Conservation (phyloP, 23 red algal species). For the Pyropia yezoensis region DNA sequence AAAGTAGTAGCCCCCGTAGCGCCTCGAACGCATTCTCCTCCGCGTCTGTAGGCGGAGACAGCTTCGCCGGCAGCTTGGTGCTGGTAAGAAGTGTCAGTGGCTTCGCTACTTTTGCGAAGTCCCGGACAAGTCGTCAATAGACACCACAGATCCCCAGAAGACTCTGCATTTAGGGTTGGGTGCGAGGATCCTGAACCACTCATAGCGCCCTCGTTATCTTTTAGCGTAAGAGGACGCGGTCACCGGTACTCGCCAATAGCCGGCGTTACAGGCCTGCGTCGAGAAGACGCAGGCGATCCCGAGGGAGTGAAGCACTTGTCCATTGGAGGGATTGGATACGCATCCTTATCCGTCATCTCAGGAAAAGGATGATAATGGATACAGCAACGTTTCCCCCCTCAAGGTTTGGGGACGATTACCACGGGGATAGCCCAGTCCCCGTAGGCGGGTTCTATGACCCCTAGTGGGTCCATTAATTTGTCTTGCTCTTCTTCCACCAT, state of each 20-base stretch:
- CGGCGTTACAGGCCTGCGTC: slow-evolving; percentile 5
- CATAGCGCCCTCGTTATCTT: too few species aligned
- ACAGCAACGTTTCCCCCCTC: too few species aligned
- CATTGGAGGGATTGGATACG: slow-evolving; percentile 24
- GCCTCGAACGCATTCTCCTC: slow-evolving; percentile 9
- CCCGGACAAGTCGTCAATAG: slow-evolving; percentile 10
- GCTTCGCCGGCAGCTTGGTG: neutral
- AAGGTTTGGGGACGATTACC: too few species aligned
- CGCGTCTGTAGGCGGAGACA: neutral
- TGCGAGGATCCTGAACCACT: slow-evolving; percentile 6
- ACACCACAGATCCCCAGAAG: slow-evolving; percentile 3
- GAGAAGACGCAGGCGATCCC: slow-evolving; percentile 3
- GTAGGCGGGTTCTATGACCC: too few species aligned
- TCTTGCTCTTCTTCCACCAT: too few species aligned
- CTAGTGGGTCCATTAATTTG: too few species aligned
- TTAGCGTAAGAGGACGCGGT: too few species aligned
- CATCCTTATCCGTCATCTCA: too few species aligned
- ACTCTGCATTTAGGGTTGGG: slow-evolving; percentile 1
- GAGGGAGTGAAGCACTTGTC: slow-evolving; percentile 10
- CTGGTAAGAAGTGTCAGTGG: neutral
- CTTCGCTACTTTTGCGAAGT: too few species aligned
- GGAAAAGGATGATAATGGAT: too few species aligned
- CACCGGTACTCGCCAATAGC: slow-evolving; percentile 18
- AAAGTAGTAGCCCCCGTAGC: too few species aligned
- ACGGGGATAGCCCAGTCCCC: too few species aligned